phyloP scores from a whole-genome alignment of 371 early-diverging fungal species.

The Mycotypha africana region DNA sequence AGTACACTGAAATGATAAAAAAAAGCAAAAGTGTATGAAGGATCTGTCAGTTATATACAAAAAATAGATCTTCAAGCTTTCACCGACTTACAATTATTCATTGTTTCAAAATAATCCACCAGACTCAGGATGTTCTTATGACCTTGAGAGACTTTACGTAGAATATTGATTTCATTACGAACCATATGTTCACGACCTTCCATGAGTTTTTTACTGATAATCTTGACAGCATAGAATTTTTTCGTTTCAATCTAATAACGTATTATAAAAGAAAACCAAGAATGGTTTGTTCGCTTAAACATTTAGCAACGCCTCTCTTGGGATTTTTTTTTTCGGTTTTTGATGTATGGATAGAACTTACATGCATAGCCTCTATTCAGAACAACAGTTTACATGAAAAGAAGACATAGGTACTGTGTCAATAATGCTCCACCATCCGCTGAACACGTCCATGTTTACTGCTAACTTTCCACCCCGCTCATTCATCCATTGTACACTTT shows the following conservation, averaged over 20 bases:
- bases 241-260: conserved; percentile 67
- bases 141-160: conserved; percentile 76
- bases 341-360: no score
- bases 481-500: no score
- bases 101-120: conserved; percentile 87
- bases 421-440: no score
- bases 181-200: conserved; percentile 82
- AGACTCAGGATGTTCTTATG: conserved; percentile 81
- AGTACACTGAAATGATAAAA: conserved; percentile 73
- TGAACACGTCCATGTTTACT: no score
- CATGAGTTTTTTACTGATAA: conserved; percentile 85
- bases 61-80: neutral
- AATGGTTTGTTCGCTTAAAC: no score
- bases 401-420: no score
- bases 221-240: conserved; percentile 82
- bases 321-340: no score
- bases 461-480: no score
- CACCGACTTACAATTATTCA: conserved; percentile 64
- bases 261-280: no score
- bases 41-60: neutral
- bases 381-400: no score
- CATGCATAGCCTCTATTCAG: conserved; percentile 12
- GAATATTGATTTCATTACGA: conserved; percentile 79
- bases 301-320: no score
- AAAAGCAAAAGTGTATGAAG: no score